Evolutionary conservation across 805 yeast species (phyloP).

Genomic region (Kodamaea fukazawae): DNA sequence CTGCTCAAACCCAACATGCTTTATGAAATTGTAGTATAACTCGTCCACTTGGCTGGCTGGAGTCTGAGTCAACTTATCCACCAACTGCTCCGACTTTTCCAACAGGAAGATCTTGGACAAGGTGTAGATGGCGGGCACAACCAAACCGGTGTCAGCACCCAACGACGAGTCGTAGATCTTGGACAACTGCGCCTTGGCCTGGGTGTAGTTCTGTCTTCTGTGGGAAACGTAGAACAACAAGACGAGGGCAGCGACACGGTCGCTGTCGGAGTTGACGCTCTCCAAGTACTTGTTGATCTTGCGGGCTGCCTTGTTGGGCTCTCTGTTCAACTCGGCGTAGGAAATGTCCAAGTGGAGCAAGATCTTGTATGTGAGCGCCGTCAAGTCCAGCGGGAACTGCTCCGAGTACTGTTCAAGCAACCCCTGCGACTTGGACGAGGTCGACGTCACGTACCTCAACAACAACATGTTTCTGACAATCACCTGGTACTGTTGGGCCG

Average conservation of each 20-base stretch:
- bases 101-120: constrained; percentile 6
- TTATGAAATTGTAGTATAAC: constrained; percentile 25
- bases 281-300: constrained; percentile 3
- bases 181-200: constrained; percentile 6
- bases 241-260: constrained; percentile 25
- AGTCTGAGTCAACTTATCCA: constrained; percentile 5
- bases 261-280: constrained; percentile 10
- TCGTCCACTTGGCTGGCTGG: constrained; percentile 10
- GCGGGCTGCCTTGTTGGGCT: constrained; percentile 13
- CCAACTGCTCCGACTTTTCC: not conserved
- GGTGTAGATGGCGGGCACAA: constrained; percentile 6
- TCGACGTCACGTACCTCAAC: constrained; percentile 36
- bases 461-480: constrained; percentile 45
- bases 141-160: not conserved
- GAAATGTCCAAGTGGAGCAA: constrained; percentile 29
- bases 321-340: constrained; percentile 22
- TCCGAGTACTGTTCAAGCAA: constrained; percentile 18
- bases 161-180: not conserved
- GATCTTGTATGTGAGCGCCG: constrained; percentile 27
- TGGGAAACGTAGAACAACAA: constrained; percentile 23
- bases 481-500: constrained; percentile 36
- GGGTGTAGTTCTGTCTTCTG: constrained; percentile 6
- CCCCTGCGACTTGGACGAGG: constrained; percentile 21
- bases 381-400: constrained; percentile 31
- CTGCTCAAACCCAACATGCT: constrained; percentile 30